Percentiles rank a stretch among this genome's conserved stretches.
These are phyloP conservation scores for Encephalitozoon intestinalis DNA, from an alignment of 371 early-diverging fungal species.

Conservation along the genomic window DNA sequence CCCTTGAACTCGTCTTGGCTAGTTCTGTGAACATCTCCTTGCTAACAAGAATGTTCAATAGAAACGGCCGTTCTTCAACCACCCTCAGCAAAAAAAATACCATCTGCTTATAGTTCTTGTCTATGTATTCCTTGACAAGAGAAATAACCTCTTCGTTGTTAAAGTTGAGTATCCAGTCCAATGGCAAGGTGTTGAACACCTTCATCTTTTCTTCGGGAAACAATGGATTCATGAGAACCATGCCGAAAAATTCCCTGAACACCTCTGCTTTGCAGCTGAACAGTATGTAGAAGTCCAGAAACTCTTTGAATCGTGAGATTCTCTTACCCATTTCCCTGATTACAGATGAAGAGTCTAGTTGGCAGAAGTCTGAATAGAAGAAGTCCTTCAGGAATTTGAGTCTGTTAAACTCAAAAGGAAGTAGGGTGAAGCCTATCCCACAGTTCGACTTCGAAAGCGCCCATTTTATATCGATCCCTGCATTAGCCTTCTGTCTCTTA, in stretches of 20 bases:
- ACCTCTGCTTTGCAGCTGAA: conserved; percentile 36
- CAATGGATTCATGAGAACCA: conserved; percentile 15
- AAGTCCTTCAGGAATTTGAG: conserved; percentile 23
- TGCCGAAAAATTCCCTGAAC: conserved; percentile 28
- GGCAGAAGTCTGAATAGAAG: conserved; percentile 28
- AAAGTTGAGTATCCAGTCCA: conserved; percentile 37
- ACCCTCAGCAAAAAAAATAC: conserved; percentile 8
- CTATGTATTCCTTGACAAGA: conserved; percentile 11
- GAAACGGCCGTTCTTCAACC: conserved; percentile 29
- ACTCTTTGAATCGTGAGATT: conserved; percentile 16
- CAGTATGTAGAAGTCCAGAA: conserved; percentile 29
- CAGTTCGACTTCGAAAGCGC: conserved; percentile 1
- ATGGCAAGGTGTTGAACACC: conserved; percentile 18
- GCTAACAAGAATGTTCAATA: conserved; percentile 14
- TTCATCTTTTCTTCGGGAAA: conserved; percentile 28
- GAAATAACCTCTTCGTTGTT: conserved; percentile 2
- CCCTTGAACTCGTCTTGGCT: not conserved
- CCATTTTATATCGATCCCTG: conserved; percentile 27
- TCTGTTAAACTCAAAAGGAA: conserved; percentile 27
- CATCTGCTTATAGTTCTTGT: conserved; percentile 1
- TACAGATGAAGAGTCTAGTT: conserved; percentile 12
- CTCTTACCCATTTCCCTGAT: conserved; percentile 13
- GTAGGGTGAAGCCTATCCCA: conserved; percentile 8
- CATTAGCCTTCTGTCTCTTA: conserved; percentile 1
- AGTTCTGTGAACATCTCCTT: conserved; percentile 21